Evolutionary conservation across 108 stramenopile genomes (phyloP), one percentile per base, ranked within the genome.

Genomic region (Mediolabrus comicus): DNA sequence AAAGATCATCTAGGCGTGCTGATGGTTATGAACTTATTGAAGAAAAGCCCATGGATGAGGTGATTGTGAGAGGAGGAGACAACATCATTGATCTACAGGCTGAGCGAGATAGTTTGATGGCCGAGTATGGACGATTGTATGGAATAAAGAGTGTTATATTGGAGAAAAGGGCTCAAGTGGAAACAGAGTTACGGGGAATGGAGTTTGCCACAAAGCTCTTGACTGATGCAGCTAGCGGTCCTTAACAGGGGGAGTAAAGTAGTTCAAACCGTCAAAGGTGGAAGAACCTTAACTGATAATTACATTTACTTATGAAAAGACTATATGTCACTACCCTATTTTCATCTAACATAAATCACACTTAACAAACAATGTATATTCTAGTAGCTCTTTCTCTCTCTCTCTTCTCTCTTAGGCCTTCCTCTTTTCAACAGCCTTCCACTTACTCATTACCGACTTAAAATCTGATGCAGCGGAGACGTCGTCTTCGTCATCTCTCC

Each of bases 31-130:
- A 57, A 17, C 13, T 34, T n/a, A 31, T 34, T 17, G 56, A 57
- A 41, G 14, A 41, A 57, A 57, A 57, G 56, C 56, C 56, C 56
- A 57, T 57, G 56, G 56, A 57, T n/a, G 56, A 57, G 34, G 14
- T 57, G 16, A 17, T 57, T 16, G 33, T 57, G 16, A 34, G 28
- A 32, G 56, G 29, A 12, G n/a, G n/a, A n/a, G n/a, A n/a, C n/a
- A n/a, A n/a, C n/a, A n/a, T n/a, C n/a, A 31, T 57, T 17, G 33
- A 57, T 16, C 7, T 32, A 6, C 56, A 34, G 56, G 56, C 3
- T 5, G 43, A 57, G 8, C 56, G 56, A 16, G 56, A 57, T 34
- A 17, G 11, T 7, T 34, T 57, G 33, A 57, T 57, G 56, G 56
- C 56, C 27, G 56, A 57, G 28, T 57, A 57, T 34, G 56, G 56